Evolutionary conservation across 805 yeast species (phyloP).

Genomic region (baker's yeast (Saccharomyces cerevisiae)): DNA sequence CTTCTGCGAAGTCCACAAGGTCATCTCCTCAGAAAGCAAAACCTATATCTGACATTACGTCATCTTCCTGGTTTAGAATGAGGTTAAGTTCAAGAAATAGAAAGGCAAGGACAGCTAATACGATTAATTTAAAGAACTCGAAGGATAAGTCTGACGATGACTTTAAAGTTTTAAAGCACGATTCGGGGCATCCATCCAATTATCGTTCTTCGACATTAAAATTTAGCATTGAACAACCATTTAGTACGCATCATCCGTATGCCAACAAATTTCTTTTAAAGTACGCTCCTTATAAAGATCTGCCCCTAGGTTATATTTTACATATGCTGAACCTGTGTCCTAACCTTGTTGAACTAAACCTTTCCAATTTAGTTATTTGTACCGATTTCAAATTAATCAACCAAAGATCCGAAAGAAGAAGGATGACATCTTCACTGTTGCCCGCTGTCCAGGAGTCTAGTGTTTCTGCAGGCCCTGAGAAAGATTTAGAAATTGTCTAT

Average conservation of each 20-base stretch:
- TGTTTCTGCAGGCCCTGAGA: conserved; percentile 6
- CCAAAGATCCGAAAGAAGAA: conserved; percentile 7
- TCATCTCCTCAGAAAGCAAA: background rate
- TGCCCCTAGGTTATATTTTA: conserved; percentile 69
- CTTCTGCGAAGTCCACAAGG: background rate
- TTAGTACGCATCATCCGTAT: conserved; percentile 42
- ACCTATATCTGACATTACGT: background rate
- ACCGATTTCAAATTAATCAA: conserved; percentile 47
- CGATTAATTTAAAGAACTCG: background rate
- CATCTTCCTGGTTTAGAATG: conserved; percentile 1
- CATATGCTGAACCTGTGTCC: conserved; percentile 64
- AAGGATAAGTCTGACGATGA: background rate
- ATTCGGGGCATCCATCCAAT: background rate
- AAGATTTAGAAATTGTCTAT: conserved; percentile 18
- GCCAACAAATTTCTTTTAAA: conserved; percentile 53
- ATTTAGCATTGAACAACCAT: conserved; percentile 4
- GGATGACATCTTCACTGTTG: conserved; percentile 11
- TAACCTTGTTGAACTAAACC: conserved; percentile 45
- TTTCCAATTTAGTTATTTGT: conserved; percentile 56
- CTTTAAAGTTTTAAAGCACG: background rate
- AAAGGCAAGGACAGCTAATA: background rate
- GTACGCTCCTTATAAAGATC: conserved; percentile 60
- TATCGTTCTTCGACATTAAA: background rate
- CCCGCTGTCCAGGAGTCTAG: conserved; percentile 15
- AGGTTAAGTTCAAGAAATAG: background rate